phyloP scores from a whole-genome alignment of 176 grass and related monocot species.

The Guadua angustifolia region DNA sequence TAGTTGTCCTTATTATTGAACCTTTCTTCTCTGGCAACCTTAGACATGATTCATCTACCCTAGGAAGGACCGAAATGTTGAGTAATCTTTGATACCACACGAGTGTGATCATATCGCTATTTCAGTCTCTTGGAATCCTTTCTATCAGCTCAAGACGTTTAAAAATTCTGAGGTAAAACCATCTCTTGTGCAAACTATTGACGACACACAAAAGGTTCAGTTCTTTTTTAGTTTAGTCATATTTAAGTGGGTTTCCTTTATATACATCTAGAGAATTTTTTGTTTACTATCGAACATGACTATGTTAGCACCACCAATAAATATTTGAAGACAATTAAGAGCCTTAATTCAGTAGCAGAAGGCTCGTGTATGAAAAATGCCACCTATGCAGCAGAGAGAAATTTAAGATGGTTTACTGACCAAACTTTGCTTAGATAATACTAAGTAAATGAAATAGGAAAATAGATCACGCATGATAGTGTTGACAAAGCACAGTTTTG shows the following conservation, averaged over 20 bases:
- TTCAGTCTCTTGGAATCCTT: slow-evolving; percentile 94
- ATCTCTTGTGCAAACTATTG: slow-evolving; percentile 29
- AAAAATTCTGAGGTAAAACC: slow-evolving; percentile 83
- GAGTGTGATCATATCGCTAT: slow-evolving; percentile 94
- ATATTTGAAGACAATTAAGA: neutral
- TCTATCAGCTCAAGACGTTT: slow-evolving; percentile 91
- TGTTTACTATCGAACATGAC: neutral
- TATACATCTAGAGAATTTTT: slow-evolving; percentile 13
- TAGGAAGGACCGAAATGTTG: slow-evolving; percentile 97
- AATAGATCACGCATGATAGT: neutral
- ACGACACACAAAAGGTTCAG: neutral
- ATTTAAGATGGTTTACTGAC: neutral
- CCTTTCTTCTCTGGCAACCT: slow-evolving; percentile 94
- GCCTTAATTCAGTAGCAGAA: slow-evolving; percentile 1
- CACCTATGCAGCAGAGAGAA: neutral
- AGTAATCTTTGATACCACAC: slow-evolving; percentile 99
- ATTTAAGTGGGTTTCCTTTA: slow-evolving; percentile 24
- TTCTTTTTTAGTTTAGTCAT: neutral
- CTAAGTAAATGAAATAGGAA: slow-evolving; percentile 15
- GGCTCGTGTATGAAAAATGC: neutral
- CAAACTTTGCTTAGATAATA: neutral
- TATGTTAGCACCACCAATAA: neutral
- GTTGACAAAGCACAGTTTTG: neutral
- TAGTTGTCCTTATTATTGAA: slow-evolving; percentile 94
- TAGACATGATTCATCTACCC: slow-evolving; percentile 89